These are phyloP conservation scores for Tuber microsphaerosporum DNA, from an alignment of 495 filamentous ascomycete genomes.

Conservation along the genomic window DNA sequence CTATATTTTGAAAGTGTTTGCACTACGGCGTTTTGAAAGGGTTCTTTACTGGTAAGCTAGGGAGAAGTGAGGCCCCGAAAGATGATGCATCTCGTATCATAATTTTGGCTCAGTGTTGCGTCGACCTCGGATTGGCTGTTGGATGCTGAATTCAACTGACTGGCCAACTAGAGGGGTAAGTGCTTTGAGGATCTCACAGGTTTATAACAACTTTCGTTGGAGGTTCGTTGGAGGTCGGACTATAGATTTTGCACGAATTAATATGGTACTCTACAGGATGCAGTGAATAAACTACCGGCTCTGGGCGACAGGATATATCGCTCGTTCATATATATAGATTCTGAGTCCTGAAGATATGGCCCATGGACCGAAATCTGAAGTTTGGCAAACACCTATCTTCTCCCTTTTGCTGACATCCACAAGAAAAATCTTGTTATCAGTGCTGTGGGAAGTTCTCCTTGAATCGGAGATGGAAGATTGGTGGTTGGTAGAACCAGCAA, in stretches of 20 bases:
- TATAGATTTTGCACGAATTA: not conserved
- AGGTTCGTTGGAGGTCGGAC: not conserved
- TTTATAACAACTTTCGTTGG: not conserved
- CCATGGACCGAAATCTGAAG: not conserved
- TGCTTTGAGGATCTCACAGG: not conserved
- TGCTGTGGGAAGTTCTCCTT: not conserved
- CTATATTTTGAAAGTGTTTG: not conserved
- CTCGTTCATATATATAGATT: not conserved
- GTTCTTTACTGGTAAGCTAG: not conserved
- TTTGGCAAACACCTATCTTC: not conserved
- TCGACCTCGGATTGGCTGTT: not conserved
- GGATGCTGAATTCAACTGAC: not conserved
- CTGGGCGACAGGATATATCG: not conserved
- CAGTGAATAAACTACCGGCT: not conserved
- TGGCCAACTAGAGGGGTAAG: not conserved
- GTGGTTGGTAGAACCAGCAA: not conserved
- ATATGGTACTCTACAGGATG: not conserved
- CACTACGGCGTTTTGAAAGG: not conserved
- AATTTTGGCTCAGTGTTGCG: not conserved
- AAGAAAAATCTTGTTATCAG: not conserved
- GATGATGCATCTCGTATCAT: not conserved
- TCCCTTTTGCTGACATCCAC: not conserved
- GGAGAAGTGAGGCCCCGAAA: not conserved
- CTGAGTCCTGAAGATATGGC: not conserved
- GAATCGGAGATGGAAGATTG: not conserved